Evolutionary conservation across 1,139 yeast species (phyloP).

Genomic region (Magnusiomyces magnusii): DNA sequence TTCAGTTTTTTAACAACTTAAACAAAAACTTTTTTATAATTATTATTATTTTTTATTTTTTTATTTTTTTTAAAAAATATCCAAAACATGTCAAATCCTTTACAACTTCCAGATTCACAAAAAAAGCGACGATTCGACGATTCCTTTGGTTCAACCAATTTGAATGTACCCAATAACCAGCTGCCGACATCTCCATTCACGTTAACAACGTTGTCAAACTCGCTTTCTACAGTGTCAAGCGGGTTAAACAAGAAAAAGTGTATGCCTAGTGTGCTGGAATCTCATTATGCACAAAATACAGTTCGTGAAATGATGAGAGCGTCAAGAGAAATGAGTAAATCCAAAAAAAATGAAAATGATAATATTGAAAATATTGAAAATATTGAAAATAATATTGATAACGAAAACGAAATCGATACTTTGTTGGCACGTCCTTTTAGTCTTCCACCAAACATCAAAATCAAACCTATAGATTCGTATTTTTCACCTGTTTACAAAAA

Average conservation of each 20-base stretch:
- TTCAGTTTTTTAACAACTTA: not conserved
- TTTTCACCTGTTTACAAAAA: no score
- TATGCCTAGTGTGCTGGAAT: not conserved
- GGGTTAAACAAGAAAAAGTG: no score
- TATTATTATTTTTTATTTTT: no score
- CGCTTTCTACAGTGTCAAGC: no score
- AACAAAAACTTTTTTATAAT: not conserved
- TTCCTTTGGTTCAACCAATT: no score
- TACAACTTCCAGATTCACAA: not conserved
- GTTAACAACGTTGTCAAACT: no score
- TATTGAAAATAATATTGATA: not conserved
- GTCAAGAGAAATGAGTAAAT: not conserved
- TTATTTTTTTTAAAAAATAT: no score
- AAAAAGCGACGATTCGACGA: not conserved
- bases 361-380: not conserved
- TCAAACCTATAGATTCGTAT: not conserved
- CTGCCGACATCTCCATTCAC: no score
- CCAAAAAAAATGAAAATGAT: not conserved
- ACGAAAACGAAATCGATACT: not conserved
- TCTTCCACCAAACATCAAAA: not conserved
- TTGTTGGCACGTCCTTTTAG: not conserved
- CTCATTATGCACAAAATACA: not conserved
- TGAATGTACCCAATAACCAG: no score
- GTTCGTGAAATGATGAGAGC: constrained; percentile 2
- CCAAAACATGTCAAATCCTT: not conserved